phyloP scores from a whole-genome alignment of 495 filamentous ascomycete species.

The Penicillium parvum region DNA sequence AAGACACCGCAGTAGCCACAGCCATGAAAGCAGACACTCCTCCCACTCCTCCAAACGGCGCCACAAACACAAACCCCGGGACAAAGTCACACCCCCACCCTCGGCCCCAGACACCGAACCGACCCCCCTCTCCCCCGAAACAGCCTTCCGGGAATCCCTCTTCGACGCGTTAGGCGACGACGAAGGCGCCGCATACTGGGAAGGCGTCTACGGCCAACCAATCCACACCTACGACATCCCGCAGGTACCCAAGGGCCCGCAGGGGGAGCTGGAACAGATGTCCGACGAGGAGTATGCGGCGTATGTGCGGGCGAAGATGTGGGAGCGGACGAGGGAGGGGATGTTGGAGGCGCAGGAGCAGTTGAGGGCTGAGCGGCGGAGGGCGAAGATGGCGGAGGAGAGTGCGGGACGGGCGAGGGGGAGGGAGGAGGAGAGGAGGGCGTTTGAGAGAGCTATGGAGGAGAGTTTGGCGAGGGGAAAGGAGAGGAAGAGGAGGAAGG shows the following conservation, averaged over 20 bases:
- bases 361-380: conserved; percentile 52
- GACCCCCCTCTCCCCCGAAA: conserved; percentile 47
- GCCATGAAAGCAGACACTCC: conserved; percentile 21
- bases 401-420: conserved; percentile 33
- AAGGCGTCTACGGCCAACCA: conserved; percentile 89
- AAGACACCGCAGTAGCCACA: conserved; percentile 14
- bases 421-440: conserved; percentile 26
- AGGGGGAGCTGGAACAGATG: conserved; percentile 77
- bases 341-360: conserved; percentile 61
- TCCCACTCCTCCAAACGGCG: conserved; percentile 16
- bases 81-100: conserved; percentile 45
- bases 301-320: conserved; percentile 85
- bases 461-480: conserved; percentile 48
- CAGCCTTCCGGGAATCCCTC: conserved; percentile 89
- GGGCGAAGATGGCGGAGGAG: conserved; percentile 38
- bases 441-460: conserved; percentile 46
- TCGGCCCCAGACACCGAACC: conserved; percentile 1
- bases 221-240: conserved; percentile 61
- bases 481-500: conserved; percentile 45
- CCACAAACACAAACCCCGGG: conserved; percentile 3
- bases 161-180: conserved; percentile 99
- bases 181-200: conserved; percentile 93
- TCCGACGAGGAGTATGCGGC: conserved; percentile 83
- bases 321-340: conserved; percentile 74
- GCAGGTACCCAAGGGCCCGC: conserved; percentile 28